Evolutionary conservation across 352 stramenopile species (phyloP), one percentile per base, ranked within the genome.

Genomic region (Phytophthora cryptogea): DNA sequence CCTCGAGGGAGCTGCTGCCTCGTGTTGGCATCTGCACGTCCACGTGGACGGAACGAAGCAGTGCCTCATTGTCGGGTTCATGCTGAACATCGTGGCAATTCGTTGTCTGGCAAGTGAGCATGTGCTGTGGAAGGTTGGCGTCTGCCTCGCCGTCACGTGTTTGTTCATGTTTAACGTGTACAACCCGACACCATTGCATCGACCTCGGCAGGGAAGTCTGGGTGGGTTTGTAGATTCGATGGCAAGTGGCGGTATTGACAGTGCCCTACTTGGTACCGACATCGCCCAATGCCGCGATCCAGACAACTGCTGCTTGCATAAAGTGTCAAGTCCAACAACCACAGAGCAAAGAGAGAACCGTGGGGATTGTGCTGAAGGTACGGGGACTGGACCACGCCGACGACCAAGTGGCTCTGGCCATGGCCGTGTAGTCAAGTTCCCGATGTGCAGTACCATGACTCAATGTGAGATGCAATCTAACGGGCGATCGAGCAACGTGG

Each of bases 61-160:
- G 52, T 92, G 80, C 43, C 58, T 90, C 27, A 92, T 92, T 54
- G 65, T 88, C 3, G 78, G 83, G 23, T 89, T 92, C 36, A 79
- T 92, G 66, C 59, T 92, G 16, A 92, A 92, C 53, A 90, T 90
- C 10, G 68, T 89, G 43, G 79, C 83, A 4, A 70, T 92, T 33
- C 78, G 83, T 55, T 88, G 74, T 8, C 47, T 90, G 0, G 80
- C 74, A 9, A 71, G 70, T n/a, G 80, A 92, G 66, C 72, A 88
- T 37, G 78, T 88, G n/a, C 27, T 90, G 20, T 86, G 66, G 46
- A 87, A 89, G 50, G 43, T 87, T 7, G 65, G 82, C 6, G 70
- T 92, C 8, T 90, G 80, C 48, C 57, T 88, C 33, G 53, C 63
- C 2, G 77, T 87, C 13, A 80, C 78, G 2, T 52, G 50, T 8